Conservation (phyloP, 108 stramenopile species). For the Bacterosira constricta region DNA sequence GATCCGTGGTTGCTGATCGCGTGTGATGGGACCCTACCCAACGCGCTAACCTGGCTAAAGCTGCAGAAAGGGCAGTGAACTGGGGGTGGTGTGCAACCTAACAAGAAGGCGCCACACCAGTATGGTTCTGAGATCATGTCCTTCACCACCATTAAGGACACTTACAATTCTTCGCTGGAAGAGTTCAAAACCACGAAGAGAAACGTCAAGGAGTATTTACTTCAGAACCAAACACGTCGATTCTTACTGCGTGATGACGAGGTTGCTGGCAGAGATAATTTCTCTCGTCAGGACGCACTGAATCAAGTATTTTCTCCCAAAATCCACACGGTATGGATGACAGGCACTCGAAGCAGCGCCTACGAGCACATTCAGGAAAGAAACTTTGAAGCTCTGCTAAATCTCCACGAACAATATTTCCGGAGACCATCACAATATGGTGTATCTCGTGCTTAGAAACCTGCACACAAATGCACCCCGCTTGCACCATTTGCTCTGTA, state of each 20-base stretch:
- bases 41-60: no score
- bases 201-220: conserved; percentile 44
- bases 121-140: conserved; percentile 14
- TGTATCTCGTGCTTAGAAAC: no score
- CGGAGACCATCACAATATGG: conserved; percentile 13
- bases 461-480: no score
- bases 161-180: conserved; percentile 21
- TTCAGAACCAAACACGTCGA: conserved; percentile 3
- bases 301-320: conserved; percentile 37
- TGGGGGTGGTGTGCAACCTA: no score
- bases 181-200: conserved; percentile 41
- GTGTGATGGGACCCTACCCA: no score
- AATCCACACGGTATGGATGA: conserved; percentile 5
- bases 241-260: conserved; percentile 30
- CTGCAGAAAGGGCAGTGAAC: no score
- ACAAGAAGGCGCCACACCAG: conserved; percentile 12
- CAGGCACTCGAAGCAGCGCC: conserved; percentile 4
- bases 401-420: conserved; percentile 39
- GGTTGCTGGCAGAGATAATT: conserved; percentile 9
- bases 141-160: conserved; percentile 15
- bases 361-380: conserved; percentile 28
- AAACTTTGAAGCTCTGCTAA: conserved; percentile 22
- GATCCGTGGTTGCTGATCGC: no score
- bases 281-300: conserved; percentile 34
- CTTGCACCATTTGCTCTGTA: no score